Evolutionary conservation across 2,329 filamentous ascomycete species (phyloP).

Genomic region (Phoma sp.): DNA sequence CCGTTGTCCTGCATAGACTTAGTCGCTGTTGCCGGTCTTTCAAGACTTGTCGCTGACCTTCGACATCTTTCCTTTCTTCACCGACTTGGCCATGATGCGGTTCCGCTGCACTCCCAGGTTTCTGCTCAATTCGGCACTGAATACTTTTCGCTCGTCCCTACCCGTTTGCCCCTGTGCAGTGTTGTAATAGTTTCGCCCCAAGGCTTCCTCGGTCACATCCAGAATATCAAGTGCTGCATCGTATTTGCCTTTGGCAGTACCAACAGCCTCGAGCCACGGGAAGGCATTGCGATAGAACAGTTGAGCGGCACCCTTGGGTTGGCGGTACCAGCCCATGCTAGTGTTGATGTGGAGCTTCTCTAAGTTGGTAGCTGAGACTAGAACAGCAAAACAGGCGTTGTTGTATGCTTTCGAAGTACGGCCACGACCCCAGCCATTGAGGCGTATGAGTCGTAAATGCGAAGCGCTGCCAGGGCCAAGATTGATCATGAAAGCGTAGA

Average conservation of each 20-base stretch:
- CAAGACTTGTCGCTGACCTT: conserved; percentile 9
- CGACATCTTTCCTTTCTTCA: conserved; percentile 11
- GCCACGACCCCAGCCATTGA: conserved; percentile 33
- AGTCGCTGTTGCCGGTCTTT: neutral
- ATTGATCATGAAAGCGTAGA: conserved; percentile 44
- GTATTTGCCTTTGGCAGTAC: conserved; percentile 28
- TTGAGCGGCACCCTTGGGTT: conserved; percentile 24
- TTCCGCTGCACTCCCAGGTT: conserved; percentile 27
- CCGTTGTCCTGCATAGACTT: neutral
- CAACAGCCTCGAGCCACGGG: conserved; percentile 46
- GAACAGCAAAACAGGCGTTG: conserved; percentile 40
- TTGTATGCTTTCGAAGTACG: conserved; percentile 42
- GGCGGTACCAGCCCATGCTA: conserved; percentile 2
- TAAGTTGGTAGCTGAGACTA: conserved; percentile 39
- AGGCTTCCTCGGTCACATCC: conserved; percentile 7
- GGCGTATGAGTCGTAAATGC: conserved; percentile 32
- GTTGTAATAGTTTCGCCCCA: neutral
- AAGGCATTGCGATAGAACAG: conserved; percentile 47
- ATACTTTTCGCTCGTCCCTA: conserved; percentile 14
- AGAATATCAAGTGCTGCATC: conserved; percentile 42
- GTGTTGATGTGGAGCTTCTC: conserved; percentile 33
- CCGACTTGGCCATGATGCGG: conserved; percentile 15
- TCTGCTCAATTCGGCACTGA: conserved; percentile 28
- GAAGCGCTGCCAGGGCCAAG: conserved; percentile 33
- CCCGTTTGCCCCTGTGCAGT: neutral